Conservation (phyloP, 192 early-diverging fungal species). For the Lunasporangiospora selenospora region DNA sequence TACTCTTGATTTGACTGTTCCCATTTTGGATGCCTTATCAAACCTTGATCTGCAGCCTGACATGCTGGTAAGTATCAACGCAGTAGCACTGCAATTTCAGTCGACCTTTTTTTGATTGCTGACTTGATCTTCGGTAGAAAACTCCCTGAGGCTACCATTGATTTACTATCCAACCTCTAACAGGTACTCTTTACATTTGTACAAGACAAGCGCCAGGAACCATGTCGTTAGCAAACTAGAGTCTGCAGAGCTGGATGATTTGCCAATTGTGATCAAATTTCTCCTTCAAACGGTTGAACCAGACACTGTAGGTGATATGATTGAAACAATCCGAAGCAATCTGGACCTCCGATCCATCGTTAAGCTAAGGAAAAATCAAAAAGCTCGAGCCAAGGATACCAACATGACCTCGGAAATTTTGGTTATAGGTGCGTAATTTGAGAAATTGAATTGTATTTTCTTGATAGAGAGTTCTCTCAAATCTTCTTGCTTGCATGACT, state of each 20-base stretch:
- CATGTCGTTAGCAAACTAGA: constrained; percentile 64
- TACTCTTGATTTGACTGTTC: constrained; percentile 65
- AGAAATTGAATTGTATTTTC: not conserved
- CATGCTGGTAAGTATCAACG: constrained; percentile 39
- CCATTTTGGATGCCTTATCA: constrained; percentile 75
- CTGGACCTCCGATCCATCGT: constrained; percentile 72
- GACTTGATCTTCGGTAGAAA: no score
- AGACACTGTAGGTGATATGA: constrained; percentile 54
- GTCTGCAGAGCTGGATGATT: constrained; percentile 71
- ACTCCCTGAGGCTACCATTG: no score
- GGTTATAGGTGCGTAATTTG: constrained; percentile 48
- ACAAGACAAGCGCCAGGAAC: constrained; percentile 57
- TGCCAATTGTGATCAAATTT: constrained; percentile 77
- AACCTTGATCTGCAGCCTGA: constrained; percentile 65
- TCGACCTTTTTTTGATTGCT: no score
- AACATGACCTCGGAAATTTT: constrained; percentile 53
- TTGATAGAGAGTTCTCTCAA: no score
- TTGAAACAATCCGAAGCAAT: constrained; percentile 60
- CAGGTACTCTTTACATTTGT: constrained; percentile 12
- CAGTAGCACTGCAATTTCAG: no score
- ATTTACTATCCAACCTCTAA: no score
- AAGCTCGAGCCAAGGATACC: constrained; percentile 8
- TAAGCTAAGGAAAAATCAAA: constrained; percentile 27
- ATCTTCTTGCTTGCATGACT: no score
- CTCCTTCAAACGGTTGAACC: constrained; percentile 67